Conservation (phyloP, 345 rosid species). For the Gynandropsis gynandra region DNA sequence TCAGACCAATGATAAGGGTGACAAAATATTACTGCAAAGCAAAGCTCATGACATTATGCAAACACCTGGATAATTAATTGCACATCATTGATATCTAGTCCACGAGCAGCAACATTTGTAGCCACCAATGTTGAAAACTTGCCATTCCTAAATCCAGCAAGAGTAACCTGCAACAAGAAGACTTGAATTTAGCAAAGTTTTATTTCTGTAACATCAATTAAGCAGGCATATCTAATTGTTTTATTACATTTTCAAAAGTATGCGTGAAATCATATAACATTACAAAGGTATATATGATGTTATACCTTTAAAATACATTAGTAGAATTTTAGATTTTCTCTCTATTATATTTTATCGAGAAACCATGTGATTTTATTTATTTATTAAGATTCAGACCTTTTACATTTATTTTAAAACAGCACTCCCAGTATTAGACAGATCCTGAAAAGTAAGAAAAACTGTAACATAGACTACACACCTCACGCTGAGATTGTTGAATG, state of each 20-base stretch:
- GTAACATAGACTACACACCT: constrained; percentile 38
- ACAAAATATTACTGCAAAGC: background rate
- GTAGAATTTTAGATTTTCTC: no score
- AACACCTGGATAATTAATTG: constrained; percentile 91
- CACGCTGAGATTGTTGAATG: constrained; percentile 85
- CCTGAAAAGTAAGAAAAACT: background rate
- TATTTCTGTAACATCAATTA: background rate
- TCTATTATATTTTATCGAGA: no score
- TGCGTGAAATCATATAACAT: no score
- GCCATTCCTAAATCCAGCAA: constrained; percentile 83
- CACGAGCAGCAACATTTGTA: constrained; percentile 96
- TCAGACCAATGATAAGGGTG: constrained; percentile 2
- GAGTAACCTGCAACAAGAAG: constrained; percentile 55
- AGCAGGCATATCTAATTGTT: no score
- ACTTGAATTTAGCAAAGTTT: constrained; percentile 1
- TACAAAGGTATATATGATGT: background rate
- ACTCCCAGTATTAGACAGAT: no score
- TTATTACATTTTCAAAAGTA: no score
- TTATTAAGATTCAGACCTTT: no score
- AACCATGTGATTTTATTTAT: no score
- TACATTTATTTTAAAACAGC: no score
- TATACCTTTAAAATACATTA: no score
- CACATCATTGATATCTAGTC: constrained; percentile 90
- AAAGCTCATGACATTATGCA: background rate
- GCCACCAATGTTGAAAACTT: constrained; percentile 87